A percentile compares a stretch with the other conserved stretches of the same genome.
Conservation (phyloP, 305 asterid species). For the Stenogyne calaminthoides region DNA sequence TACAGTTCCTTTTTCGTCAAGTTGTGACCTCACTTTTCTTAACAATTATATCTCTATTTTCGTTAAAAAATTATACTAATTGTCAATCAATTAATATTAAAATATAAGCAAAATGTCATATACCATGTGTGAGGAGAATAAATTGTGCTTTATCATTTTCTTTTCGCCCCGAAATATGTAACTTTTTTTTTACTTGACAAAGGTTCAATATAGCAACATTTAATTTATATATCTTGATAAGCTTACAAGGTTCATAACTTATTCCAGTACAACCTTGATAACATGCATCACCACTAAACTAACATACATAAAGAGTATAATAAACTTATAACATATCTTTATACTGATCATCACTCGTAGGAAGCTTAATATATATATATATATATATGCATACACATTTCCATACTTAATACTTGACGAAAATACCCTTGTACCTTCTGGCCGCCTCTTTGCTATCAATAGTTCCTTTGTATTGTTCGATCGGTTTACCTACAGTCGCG, state of each 20-base stretch:
- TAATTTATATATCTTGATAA: neutral
- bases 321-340: neutral
- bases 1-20: too few relatives aligned
- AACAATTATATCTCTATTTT: too few relatives aligned
- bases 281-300: neutral
- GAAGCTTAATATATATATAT: neutral
- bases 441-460: slow-evolving; percentile 50
- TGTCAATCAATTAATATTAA: too few relatives aligned
- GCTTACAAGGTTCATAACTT: neutral
- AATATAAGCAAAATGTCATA: too few relatives aligned
- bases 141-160: too few relatives aligned
- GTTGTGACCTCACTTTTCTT: too few relatives aligned
- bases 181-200: too few relatives aligned
- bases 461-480: neutral
- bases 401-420: slow-evolving; percentile 30
- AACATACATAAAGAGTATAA: neutral
- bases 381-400: neutral
- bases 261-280: neutral
- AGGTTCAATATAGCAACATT: neutral
- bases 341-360: neutral
- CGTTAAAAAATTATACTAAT: too few relatives aligned
- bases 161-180: too few relatives aligned
- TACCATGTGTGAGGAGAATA: too few relatives aligned
- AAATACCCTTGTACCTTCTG: slow-evolving; percentile 48
- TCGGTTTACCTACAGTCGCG: neutral